Evolutionary conservation across 768 basidiomycete species (phyloP).

Genomic region (Rhizopogon roseolus): DNA sequence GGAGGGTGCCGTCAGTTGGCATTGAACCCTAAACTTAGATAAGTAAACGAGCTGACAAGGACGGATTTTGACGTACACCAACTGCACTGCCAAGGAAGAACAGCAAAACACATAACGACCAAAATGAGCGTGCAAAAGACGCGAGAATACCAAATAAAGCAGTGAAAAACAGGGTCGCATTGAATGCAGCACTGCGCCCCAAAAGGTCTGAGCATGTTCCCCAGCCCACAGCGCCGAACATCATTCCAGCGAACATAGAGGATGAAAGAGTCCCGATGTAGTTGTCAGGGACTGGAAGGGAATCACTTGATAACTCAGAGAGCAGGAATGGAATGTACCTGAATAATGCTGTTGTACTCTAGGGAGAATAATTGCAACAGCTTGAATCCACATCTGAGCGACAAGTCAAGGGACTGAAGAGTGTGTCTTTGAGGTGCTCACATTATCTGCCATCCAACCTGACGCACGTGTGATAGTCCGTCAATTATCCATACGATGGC

Average conservation of each 20-base stretch:
- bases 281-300: slow-evolving; percentile 56
- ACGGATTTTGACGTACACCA: slow-evolving; percentile 54
- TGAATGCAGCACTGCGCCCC: slow-evolving; percentile 89
- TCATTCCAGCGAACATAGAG: slow-evolving; percentile 95
- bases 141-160: slow-evolving; percentile 82
- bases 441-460: slow-evolving; percentile 96
- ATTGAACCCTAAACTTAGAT: slow-evolving; percentile 66
- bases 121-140: slow-evolving; percentile 68
- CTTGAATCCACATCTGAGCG: slow-evolving; percentile 89
- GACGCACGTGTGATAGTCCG: slow-evolving; percentile 6
- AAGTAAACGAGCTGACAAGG: neutral
- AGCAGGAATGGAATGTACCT: slow-evolving; percentile 37
- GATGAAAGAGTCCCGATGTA: slow-evolving; percentile 82
- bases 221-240: slow-evolving; percentile 91
- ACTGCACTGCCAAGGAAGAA: slow-evolving; percentile 93
- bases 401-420: slow-evolving; percentile 20
- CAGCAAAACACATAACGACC: slow-evolving; percentile 63
- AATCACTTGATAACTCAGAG: slow-evolving; percentile 11
- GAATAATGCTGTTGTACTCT: slow-evolving; percentile 87
- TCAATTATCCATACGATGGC: neutral
- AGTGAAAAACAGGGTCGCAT: slow-evolving; percentile 87
- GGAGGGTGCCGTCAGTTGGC: slow-evolving; percentile 94
- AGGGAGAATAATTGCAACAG: slow-evolving; percentile 91
- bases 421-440: slow-evolving; percentile 28
- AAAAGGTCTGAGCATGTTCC: slow-evolving; percentile 89